A percentile compares a stretch with the other conserved stretches of the same genome.
These are phyloP conservation scores for Penicillium sp. DNA, from an alignment of 2,329 filamentous ascomycete species.

Conservation along the genomic window DNA sequence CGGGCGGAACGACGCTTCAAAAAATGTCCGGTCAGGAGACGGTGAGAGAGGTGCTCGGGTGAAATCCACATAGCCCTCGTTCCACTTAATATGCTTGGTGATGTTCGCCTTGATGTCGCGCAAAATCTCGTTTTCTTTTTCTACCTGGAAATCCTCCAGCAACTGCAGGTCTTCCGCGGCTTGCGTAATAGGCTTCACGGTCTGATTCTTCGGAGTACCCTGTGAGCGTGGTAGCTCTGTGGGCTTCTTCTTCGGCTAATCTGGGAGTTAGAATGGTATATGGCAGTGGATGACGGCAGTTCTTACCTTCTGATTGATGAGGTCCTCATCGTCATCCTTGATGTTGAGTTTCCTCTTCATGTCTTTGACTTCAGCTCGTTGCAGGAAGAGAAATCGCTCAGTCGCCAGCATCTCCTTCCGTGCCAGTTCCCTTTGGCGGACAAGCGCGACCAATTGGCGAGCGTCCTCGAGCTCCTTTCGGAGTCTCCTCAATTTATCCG, in stretches of 20 bases:
- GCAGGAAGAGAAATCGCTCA: slow-evolving; percentile 80
- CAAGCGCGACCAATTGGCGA: slow-evolving; percentile 76
- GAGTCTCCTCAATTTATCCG: slow-evolving; percentile 90
- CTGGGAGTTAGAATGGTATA: slow-evolving; percentile 43
- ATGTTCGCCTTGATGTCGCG: slow-evolving; percentile 85
- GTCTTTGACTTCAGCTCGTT: slow-evolving; percentile 80
- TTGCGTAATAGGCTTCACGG: slow-evolving; percentile 67
- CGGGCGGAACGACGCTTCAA: slow-evolving; percentile 69
- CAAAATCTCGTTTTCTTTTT: slow-evolving; percentile 81
- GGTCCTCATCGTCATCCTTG: slow-evolving; percentile 90
- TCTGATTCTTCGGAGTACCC: no score
- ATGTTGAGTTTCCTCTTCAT: slow-evolving; percentile 87
- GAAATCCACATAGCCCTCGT: slow-evolving; percentile 84
- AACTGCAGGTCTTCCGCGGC: slow-evolving; percentile 79
- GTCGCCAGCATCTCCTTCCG: slow-evolving; percentile 77
- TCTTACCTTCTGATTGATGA: slow-evolving; percentile 89
- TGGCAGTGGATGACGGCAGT: slow-evolving; percentile 18
- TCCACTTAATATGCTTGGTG: slow-evolving; percentile 88
- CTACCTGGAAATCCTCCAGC: slow-evolving; percentile 75
- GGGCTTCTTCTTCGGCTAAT: slow-evolving; percentile 73
- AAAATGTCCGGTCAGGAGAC: slow-evolving; percentile 66
- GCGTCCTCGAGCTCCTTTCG: slow-evolving; percentile 90
- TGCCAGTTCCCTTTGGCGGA: slow-evolving; percentile 78
- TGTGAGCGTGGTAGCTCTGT: slow-evolving; percentile 56
- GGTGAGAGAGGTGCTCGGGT: slow-evolving; percentile 85